Base-by-base conservation (phyloP, 768 basidiomycete species). In the Tulasnella sp. region DNA sequence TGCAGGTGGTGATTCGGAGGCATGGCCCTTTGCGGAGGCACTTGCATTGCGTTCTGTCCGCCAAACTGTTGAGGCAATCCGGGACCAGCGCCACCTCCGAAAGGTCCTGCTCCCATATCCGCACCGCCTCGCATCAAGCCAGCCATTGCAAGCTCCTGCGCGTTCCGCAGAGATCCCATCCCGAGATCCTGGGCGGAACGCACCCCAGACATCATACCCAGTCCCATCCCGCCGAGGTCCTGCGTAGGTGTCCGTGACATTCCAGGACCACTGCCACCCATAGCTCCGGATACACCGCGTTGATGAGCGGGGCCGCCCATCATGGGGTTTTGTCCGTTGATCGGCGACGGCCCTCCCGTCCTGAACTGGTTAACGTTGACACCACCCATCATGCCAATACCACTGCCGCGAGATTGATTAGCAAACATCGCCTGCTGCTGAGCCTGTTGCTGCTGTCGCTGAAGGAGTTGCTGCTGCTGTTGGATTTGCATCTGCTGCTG, bases 301-400 rank as follows among this genome's bases (percentile, higher is more conserved):
- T 44, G 54, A 24, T 56, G 54, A 2, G 41, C 24, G 4, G 30
- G 49, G 9, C 45, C 45, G 22, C 49, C 30, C 12, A 43, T 19
- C 34, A 41, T 46, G 2, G 57, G 57, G 57, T 59, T 59, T 34
- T 59, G 57, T n/a, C 49, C 49, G n/a, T 46, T 46, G 19, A 59
- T 59, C 2, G 57, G 57, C 24, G 44, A 50, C 8, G 46, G 57
- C 9, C 30, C 30, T 25, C 27, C 24, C 42, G 19, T 4, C 46
- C 46, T 30, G 43, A 27, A 17, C 57, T 42, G 2, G 46, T 29
- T 30, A 49, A 30, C 22, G 31, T 49, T 50, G 9, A 30, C 49
- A 50, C 19, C 57, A 30, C 43, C 43, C 54, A 45, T 45, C 54
- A 55, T 55, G 9, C 45, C 45, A 5, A 48, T 19, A 5, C n/a